Conservation (phyloP, 768 basidiomycete genomes). For the Lactarius quietus region DNA sequence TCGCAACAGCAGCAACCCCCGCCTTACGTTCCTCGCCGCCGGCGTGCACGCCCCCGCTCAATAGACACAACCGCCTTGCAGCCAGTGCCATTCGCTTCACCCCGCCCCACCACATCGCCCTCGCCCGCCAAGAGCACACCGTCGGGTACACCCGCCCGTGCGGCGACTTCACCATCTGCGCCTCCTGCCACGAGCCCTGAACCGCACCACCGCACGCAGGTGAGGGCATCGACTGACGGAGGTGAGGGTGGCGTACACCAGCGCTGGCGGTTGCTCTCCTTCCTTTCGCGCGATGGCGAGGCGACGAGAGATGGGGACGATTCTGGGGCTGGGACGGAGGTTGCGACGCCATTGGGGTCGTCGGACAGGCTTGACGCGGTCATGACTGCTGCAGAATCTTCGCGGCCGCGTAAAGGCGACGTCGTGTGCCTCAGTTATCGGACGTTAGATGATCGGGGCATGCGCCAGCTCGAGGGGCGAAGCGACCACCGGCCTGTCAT, state of each 20-base stretch:
- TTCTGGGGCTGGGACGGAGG: neutral
- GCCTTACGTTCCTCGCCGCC: conserved; percentile 18
- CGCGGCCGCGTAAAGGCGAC: conserved; percentile 55
- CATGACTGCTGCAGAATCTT: conserved; percentile 20
- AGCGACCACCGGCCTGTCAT: conserved; percentile 88
- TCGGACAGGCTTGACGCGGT: neutral
- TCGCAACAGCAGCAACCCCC: neutral
- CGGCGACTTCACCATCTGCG: neutral
- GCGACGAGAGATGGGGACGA: conserved; percentile 3
- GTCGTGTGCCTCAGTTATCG: conserved; percentile 68
- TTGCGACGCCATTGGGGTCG: neutral
- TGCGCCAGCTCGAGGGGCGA: conserved; percentile 71
- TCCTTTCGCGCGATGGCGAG: conserved; percentile 21
- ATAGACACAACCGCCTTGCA: conserved; percentile 15
- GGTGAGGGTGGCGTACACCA: neutral
- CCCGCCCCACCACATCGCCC: neutral
- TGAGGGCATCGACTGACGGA: neutral
- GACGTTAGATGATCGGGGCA: conserved; percentile 69
- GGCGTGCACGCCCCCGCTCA: conserved; percentile 20
- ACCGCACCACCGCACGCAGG: neutral
- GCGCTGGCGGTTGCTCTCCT: conserved; percentile 25
- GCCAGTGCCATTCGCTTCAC: neutral
- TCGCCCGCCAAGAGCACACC: neutral
- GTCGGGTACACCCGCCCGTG: neutral
- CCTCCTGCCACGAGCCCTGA: neutral